phyloP scores from a whole-genome alignment of 805 yeast genomes.

The Candida mattraensis region DNA sequence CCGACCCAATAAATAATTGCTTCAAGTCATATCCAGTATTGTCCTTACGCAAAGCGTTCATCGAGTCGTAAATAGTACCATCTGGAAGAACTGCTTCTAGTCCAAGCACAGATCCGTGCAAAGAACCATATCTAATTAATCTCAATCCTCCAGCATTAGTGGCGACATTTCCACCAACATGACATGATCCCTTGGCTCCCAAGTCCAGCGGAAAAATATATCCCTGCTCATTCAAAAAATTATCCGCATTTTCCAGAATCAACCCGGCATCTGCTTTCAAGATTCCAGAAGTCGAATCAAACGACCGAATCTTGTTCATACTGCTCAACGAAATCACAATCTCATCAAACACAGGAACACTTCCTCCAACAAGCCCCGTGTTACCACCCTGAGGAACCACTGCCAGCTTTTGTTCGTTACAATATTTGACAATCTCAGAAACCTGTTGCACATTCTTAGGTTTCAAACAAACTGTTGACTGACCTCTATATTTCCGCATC shows the following conservation, averaged over 20 bases:
- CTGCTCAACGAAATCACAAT: constrained; percentile 68
- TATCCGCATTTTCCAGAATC: constrained; percentile 82
- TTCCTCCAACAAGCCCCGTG: constrained; percentile 95
- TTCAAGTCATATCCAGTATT: constrained; percentile 94
- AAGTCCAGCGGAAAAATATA: constrained; percentile 90
- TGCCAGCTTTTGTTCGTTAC: constrained; percentile 75
- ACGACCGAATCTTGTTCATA: constrained; percentile 76
- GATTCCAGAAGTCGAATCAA: constrained; percentile 81
- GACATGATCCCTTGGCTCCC: constrained; percentile 97
- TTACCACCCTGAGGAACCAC: constrained; percentile 97
- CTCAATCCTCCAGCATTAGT: constrained; percentile 96
- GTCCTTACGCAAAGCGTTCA: constrained; percentile 87
- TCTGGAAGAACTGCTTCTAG: constrained; percentile 90
- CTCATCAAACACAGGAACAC: constrained; percentile 90
- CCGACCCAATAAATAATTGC: constrained; percentile 90
- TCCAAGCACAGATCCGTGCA: constrained; percentile 90
- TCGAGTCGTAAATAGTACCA: constrained; percentile 77
- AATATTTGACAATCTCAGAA: constrained; percentile 70
- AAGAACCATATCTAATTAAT: constrained; percentile 81
- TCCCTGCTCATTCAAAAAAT: constrained; percentile 72
- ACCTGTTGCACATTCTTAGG: constrained; percentile 83
- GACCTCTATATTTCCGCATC: constrained; percentile 94
- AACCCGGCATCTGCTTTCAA: constrained; percentile 90
- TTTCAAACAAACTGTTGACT: constrained; percentile 73
- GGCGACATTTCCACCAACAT: constrained; percentile 92